Evolutionary conservation across 257 asterid genomes (phyloP), one percentile per base, ranked within the genome.

Genomic region (Solanum pennellii): DNA sequence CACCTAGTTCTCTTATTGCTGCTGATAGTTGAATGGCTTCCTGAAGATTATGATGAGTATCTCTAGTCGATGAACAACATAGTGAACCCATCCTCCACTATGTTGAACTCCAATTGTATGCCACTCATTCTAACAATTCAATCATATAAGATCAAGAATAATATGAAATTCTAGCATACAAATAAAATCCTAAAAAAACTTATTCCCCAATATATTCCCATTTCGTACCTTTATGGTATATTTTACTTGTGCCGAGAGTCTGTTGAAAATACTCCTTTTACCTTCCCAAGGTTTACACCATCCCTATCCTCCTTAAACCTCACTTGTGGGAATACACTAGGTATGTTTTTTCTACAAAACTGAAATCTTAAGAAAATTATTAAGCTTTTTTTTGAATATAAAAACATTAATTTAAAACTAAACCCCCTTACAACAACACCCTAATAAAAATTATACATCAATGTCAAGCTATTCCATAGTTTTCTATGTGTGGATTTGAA

Each of bases 1-100:
- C 8, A 47, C 94, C 88, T 90, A 94, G 82, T 29, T 90, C 83
- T 92, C 95, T 89, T 96, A 98, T 94, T 92, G 96, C 89, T 93
- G 99, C 91, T 96, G 98, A 90, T 88, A 92, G 95, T 95, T 96
- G 80, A 96, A 89, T 12, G 96, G 92, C 99, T 98, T 93, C 94
- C 98, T 93, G 89, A 96, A 96, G 88, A 96, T 96, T 98, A 95
- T 95, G 90, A 96, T 96, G 92, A 94, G 99, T 72, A 98, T 98
- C 94, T 96, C 99, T 3, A 98, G 98, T 20, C 97, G 95, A 89
- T 96, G 98, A 86, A 96, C 89, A 7, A 98, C 98, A 31, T 96
- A 96, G 91, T 96, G 99, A 42, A 95, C 98, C 99, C 99, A 96
- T 56, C 99, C 98, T 69, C 96, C 94, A 87, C 99, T 96, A 89